phyloP scores from a whole-genome alignment of 495 filamentous ascomycete species.

The Penicillium canescens region DNA sequence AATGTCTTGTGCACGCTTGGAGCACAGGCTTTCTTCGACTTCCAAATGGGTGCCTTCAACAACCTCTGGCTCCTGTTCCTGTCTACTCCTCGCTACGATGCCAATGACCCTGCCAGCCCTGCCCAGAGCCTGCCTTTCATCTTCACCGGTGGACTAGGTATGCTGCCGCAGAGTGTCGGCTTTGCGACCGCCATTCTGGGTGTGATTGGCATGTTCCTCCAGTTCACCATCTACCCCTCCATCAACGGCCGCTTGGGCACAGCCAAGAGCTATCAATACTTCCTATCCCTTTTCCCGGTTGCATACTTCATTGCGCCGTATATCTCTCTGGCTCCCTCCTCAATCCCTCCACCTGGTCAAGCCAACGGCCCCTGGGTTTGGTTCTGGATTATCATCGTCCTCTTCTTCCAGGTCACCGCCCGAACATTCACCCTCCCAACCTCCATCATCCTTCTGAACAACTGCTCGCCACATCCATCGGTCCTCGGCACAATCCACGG shows the following conservation, averaged over 20 bases:
- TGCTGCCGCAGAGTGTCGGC: conserved; percentile 73
- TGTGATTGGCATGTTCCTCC: conserved; percentile 71
- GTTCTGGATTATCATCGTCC: conserved; percentile 64
- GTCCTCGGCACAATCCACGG: conserved; percentile 84
- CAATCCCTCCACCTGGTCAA: conserved; percentile 56
- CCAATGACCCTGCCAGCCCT: conserved; percentile 41
- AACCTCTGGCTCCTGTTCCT: conserved; percentile 85
- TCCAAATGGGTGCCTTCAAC: conserved; percentile 80
- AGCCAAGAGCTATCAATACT: conserved; percentile 64
- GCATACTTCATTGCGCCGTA: conserved; percentile 73
- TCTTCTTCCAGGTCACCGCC: conserved; percentile 72
- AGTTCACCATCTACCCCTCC: conserved; percentile 73
- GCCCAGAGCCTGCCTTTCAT: conserved; percentile 57
- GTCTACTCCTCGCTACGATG: conserved; percentile 71
- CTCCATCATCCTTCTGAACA: conserved; percentile 78
- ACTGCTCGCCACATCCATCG: conserved; percentile 77
- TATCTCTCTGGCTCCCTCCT: conserved; percentile 67
- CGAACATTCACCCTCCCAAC: conserved; percentile 82
- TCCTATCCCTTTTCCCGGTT: conserved; percentile 70
- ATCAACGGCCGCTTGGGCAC: conserved; percentile 70
- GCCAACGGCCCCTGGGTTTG: conserved; percentile 68
- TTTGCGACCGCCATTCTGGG: conserved; percentile 78
- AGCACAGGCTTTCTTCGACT: conserved; percentile 68
- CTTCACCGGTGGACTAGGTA: conserved; percentile 80
- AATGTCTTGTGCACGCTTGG: conserved; percentile 71